Conservation (phyloP, 2,329 filamentous ascomycete genomes). For the Penicillium rolfsii region DNA sequence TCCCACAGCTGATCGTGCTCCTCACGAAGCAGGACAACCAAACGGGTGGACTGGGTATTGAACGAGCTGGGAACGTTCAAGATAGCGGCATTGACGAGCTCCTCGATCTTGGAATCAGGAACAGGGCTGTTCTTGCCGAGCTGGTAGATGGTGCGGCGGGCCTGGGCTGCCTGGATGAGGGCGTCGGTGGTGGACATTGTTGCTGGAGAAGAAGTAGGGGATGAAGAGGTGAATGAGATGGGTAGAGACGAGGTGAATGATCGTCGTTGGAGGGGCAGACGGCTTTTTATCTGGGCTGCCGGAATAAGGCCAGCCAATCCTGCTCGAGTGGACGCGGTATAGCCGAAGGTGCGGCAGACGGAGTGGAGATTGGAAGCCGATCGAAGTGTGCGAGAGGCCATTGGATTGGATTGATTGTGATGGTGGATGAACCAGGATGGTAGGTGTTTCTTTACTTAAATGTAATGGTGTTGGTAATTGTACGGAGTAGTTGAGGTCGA, state of each 20-base stretch:
- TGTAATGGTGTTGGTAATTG: neutral
- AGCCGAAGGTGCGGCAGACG: constrained; percentile 16
- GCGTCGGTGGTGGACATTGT: constrained; percentile 27
- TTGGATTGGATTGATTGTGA: constrained; percentile 9
- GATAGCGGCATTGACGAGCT: constrained; percentile 55
- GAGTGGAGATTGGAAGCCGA: constrained; percentile 21
- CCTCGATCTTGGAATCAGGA: constrained; percentile 41
- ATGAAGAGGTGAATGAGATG: neutral
- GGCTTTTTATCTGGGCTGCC: constrained; percentile 17
- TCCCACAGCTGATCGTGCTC: constrained; percentile 92
- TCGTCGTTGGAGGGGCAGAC: constrained; percentile 31
- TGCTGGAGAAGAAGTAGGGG: constrained; percentile 4
- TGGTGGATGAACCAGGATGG: neutral
- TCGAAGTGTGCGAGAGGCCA: constrained; percentile 22
- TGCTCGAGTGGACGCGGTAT: constrained; percentile 9
- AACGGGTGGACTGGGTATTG: constrained; percentile 83
- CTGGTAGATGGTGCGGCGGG: constrained; percentile 43
- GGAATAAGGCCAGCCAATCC: constrained; percentile 8
- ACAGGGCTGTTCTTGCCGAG: constrained; percentile 41
- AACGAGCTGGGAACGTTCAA: constrained; percentile 76
- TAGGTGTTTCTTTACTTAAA: neutral
- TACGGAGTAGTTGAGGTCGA: neutral
- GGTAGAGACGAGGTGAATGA: constrained; percentile 20
- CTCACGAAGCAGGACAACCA: constrained; percentile 75
- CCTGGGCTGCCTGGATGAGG: constrained; percentile 38